phyloP scores from a whole-genome alignment of 2,329 filamentous ascomycete species.

The Cordyceps cateniannulata region DNA sequence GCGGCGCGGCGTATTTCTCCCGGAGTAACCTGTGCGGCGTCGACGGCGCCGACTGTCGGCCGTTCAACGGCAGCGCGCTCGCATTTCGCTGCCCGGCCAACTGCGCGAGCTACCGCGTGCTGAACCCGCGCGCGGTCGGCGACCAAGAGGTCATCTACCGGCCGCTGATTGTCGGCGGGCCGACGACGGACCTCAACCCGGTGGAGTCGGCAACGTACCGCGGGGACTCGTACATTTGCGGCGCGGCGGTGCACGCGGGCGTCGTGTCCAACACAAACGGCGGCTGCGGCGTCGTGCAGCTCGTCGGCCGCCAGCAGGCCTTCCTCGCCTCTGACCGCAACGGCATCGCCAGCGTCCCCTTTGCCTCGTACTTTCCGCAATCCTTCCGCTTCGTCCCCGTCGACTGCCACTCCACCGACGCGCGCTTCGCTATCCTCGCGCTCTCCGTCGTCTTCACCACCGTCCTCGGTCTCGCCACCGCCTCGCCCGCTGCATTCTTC shows the following conservation, averaged over 20 bases:
- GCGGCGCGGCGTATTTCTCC: conserved; percentile 64
- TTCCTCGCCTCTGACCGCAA: conserved; percentile 61
- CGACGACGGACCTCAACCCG: conserved; percentile 32
- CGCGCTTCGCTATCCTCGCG: conserved; percentile 76
- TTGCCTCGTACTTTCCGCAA: conserved; percentile 84
- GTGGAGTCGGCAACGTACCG: conserved; percentile 58
- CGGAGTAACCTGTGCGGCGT: conserved; percentile 66
- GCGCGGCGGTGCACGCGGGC: conserved; percentile 76
- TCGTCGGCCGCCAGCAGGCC: conserved; percentile 60
- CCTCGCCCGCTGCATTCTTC: conserved; percentile 75
- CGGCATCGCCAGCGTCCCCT: conserved; percentile 69
- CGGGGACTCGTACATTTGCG: conserved; percentile 83
- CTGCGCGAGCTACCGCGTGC: conserved; percentile 57
- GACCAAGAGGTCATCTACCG: conserved; percentile 58
- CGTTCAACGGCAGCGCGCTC: conserved; percentile 63
- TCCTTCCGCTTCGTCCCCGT: conserved; percentile 72
- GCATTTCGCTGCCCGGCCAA: conserved; percentile 70
- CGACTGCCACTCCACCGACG: conserved; percentile 64
- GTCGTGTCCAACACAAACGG: conserved; percentile 64
- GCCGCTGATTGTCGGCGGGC: conserved; percentile 63
- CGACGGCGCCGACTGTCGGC: conserved; percentile 67
- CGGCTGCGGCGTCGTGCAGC: conserved; percentile 73
- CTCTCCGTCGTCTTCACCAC: conserved; percentile 76
- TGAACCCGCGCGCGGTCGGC: conserved; percentile 71
- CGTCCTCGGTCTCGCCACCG: conserved; percentile 74